Percentiles rank a stretch among this genome's conserved stretches.
Conservation (phyloP, 2,329 filamentous ascomycete species). For the Metarhizium anisopliae region DNA sequence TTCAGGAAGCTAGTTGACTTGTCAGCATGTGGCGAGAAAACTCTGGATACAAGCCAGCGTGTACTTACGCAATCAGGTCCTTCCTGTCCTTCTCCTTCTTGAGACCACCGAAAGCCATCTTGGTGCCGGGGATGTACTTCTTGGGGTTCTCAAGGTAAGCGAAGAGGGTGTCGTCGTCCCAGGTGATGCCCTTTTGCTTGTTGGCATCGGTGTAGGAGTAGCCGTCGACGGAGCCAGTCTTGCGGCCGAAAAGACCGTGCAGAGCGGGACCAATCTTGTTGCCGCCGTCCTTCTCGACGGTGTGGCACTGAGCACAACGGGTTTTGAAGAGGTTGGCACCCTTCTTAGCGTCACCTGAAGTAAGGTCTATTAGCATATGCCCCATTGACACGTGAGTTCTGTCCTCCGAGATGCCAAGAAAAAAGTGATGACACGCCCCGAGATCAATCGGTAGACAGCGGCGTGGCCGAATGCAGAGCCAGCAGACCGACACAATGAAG, state of each 20-base stretch:
- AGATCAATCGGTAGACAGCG: not conserved
- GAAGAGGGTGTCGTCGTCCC: conserved; percentile 84
- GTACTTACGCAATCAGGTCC: conserved; percentile 87
- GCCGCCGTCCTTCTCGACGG: conserved; percentile 76
- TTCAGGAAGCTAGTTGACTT: conserved; percentile 51
- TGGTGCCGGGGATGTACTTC: conserved; percentile 99
- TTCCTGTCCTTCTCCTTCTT: conserved; percentile 99
- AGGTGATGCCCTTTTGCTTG: conserved; percentile 90
- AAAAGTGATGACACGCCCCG: not conserved
- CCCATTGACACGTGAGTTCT: not conserved
- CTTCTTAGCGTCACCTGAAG: conserved; percentile 81
- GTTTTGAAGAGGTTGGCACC: conserved; percentile 99
- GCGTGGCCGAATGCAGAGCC: not conserved
- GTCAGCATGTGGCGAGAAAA: conserved; percentile 2
- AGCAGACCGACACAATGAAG: not conserved
- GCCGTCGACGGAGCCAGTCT: conserved; percentile 83
- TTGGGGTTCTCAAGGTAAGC: conserved; percentile 99
- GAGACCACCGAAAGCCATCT: conserved; percentile 99
- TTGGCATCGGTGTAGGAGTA: conserved; percentile 99
- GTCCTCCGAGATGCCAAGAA: no score
- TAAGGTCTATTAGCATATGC: not conserved
- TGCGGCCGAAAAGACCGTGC: conserved; percentile 94
- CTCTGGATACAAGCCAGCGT: not conserved
- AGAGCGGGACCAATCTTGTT: conserved; percentile 99
- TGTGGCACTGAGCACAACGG: conserved; percentile 98